Conservation (phyloP, 306 rosid species). For the Glycyrrhiza uralensis region DNA sequence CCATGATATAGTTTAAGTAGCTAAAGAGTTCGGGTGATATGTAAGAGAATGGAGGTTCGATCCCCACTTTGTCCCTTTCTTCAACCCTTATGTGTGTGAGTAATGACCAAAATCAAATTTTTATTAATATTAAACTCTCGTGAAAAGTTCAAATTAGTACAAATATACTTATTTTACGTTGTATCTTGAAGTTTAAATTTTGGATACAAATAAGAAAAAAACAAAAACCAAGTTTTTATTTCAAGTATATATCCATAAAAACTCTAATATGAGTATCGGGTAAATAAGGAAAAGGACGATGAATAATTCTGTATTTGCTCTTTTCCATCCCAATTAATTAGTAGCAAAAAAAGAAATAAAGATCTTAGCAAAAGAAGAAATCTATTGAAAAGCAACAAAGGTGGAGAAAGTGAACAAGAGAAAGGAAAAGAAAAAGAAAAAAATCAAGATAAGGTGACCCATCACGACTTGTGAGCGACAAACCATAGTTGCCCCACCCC, state of each 20-base stretch:
- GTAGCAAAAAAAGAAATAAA: constrained; percentile 6
- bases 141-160: neutral
- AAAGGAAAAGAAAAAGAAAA: too few relatives aligned
- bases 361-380: neutral
- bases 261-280: neutral
- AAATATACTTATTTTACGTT: neutral
- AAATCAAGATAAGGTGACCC: constrained; percentile 38
- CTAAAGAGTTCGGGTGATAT: too few relatives aligned
- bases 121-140: neutral
- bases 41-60: too few relatives aligned
- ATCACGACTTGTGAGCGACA: constrained; percentile 44
- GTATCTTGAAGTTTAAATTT: neutral
- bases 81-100: too few relatives aligned
- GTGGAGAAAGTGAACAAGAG: neutral
- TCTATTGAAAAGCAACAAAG: neutral
- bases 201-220: neutral
- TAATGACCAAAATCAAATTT: neutral
- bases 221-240: neutral
- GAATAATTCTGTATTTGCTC: neutral
- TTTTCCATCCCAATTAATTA: constrained; percentile 22
- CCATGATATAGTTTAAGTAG: too few relatives aligned
- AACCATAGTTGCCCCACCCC: constrained; percentile 21
- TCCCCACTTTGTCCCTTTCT: too few relatives aligned
- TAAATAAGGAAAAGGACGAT: neutral
- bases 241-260: neutral